phyloP scores from a whole-genome alignment of 257 asterid species.

The Asclepias syriaca region DNA sequence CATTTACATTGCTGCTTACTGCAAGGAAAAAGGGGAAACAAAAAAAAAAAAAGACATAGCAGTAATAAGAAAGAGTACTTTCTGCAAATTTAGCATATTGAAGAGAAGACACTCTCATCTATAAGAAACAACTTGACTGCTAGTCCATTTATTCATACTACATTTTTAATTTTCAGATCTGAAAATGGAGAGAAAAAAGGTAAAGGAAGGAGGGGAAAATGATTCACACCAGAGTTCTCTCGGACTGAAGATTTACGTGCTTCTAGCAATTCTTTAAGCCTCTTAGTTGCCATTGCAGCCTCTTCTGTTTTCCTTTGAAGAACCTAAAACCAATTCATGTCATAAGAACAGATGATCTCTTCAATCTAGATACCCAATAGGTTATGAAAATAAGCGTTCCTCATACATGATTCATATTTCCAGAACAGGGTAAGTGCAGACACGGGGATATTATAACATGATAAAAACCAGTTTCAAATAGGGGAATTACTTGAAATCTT shows the following conservation, averaged over 20 bases:
- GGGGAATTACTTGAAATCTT: not conserved
- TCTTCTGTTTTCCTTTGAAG: constrained; percentile 99
- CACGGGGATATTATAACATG: not conserved
- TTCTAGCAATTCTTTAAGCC: constrained; percentile 95
- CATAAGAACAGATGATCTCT: not conserved
- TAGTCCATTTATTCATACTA: not conserved
- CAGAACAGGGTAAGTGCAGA: not conserved
- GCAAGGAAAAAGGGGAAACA: constrained; percentile 19
- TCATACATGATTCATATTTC: not conserved
- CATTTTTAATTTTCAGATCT: not conserved
- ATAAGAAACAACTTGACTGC: not conserved
- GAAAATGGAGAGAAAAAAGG: too few relatives aligned
- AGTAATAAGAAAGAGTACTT: constrained; percentile 14
- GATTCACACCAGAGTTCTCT: constrained; percentile 63
- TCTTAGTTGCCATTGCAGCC: constrained; percentile 99
- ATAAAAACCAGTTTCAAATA: not conserved
- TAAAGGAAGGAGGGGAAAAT: not conserved
- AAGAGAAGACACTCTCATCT: not conserved
- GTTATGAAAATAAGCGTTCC: not conserved
- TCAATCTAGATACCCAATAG: not conserved
- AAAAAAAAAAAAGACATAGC: not conserved
- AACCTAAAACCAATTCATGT: constrained; percentile 52
- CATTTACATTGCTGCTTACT: constrained; percentile 74
- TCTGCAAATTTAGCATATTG: not conserved
- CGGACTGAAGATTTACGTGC: constrained; percentile 91